Evolutionary conservation across 345 rosid genomes (phyloP), one percentile per base, ranked within the genome.

Genomic region (Lumnitzera racemosa): DNA sequence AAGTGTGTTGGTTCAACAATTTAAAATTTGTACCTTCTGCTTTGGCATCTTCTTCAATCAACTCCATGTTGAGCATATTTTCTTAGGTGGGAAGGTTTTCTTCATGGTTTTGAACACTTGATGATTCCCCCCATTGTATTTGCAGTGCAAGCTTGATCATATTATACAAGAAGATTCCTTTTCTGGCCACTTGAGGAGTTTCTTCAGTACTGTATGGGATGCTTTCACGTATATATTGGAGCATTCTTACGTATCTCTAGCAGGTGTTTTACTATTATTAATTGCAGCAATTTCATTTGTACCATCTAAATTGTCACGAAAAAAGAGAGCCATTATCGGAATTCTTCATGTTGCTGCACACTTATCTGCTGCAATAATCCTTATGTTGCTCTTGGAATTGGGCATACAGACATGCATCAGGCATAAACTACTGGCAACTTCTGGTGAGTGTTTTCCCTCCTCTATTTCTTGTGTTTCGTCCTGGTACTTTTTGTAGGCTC

Each of bases 121-220:
- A 56, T 51, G 67, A 20, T 47, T 23, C 16, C 57, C 12, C 50
- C 15, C n/a, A 50, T 48, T 57, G 17, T 15, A 7, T 50, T 77
- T 71, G 79, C 82, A 94, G 99, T 94, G 99, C 73, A 81, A 90
- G 84, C 96, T 94, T 16, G 73, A 76, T 76, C 97, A 84, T 75
- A 78, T 94, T 65, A 75, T 84, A 76, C 90, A 78, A 78, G 91
- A 80, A 49, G 96, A 90, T 83, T 80, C 97, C 13, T 83, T 94
- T 80, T 82, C 89, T 67, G 96, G 92, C 61, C 97, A 77, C 73
- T 47, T 88, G 83, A 64, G 78, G 83, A 90, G 87, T 68, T 88
- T 94, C 88, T 81, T 90, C 71, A 80, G 79, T 68, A 74, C 95
- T 5, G 92, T 85, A 25, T 76, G 97, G 97, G 79, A 56, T 58